These are phyloP conservation scores for Rhodotorula sphaerocarpa DNA, from an alignment of 768 basidiomycete species.

Conservation along the genomic window DNA sequence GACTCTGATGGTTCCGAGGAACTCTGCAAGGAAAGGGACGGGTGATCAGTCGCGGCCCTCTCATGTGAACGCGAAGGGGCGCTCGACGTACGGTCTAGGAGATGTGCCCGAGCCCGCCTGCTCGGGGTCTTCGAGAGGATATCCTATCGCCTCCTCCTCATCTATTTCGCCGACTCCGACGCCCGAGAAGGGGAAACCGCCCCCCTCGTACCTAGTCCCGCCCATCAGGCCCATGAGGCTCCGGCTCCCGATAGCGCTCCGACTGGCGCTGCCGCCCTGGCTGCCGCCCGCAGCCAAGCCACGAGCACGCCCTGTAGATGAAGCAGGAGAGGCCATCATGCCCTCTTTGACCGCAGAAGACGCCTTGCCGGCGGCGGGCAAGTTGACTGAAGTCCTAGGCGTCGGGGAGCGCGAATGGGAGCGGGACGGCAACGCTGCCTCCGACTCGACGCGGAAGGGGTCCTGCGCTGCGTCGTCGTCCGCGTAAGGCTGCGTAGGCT, in stretches of 20 bases:
- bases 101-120: too few relatives aligned
- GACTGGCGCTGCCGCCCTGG: neutral
- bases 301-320: neutral
- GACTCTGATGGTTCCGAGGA: too few relatives aligned
- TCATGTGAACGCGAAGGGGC: too few relatives aligned
- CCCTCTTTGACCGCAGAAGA: neutral
- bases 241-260: slow-evolving; percentile 18
- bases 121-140: too few relatives aligned
- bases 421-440: neutral
- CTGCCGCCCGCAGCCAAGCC: neutral
- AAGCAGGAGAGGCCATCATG: neutral
- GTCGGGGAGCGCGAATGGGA: neutral
- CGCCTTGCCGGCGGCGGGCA: neutral
- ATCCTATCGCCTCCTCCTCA: neutral
- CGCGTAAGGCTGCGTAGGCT: neutral
- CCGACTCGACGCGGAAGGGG: neutral
- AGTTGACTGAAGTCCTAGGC: neutral
- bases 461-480: neutral
- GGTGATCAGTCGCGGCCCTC: too few relatives aligned
- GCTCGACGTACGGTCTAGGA: too few relatives aligned
- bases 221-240: slow-evolving; percentile 31
- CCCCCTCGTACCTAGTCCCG: slow-evolving; percentile 21
- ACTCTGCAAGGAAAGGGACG: neutral
- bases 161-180: neutral
- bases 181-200: neutral